These are phyloP conservation scores for Epicoccum nigrum DNA, from an alignment of 2,329 filamentous ascomycete genomes.

Conservation along the genomic window DNA sequence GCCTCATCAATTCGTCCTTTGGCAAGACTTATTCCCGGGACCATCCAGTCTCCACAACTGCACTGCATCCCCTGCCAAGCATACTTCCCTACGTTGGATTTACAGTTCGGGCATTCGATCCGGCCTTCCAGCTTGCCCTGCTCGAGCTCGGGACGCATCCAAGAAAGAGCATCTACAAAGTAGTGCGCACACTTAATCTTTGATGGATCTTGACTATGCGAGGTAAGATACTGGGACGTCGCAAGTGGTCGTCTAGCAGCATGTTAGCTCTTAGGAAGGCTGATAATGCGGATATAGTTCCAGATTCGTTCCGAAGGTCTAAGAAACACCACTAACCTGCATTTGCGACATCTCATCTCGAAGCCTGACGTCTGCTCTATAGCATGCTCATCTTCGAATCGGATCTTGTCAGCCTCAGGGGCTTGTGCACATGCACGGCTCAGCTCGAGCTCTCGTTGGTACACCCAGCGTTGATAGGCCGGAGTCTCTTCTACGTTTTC, in stretches of 20 bases:
- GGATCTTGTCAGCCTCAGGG: slow-evolving; percentile 74
- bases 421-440: slow-evolving; percentile 77
- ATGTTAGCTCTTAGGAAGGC: slow-evolving; percentile 35
- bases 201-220: slow-evolving; percentile 57
- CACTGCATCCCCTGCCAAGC: slow-evolving; percentile 96
- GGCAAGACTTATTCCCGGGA: slow-evolving; percentile 86
- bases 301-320: slow-evolving; percentile 12
- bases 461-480: slow-evolving; percentile 80
- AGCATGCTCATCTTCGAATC: slow-evolving; percentile 76
- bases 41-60: slow-evolving; percentile 88
- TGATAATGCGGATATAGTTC: slow-evolving; percentile 15
- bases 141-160: slow-evolving; percentile 91
- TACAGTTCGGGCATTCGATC: slow-evolving; percentile 84
- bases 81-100: slow-evolving; percentile 85
- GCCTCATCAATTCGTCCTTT: slow-evolving; percentile 81
- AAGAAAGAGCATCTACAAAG: slow-evolving; percentile 89
- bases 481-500: slow-evolving; percentile 71
- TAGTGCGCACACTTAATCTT: slow-evolving; percentile 73
- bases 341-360: slow-evolving; percentile 88
- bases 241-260: slow-evolving; percentile 62
- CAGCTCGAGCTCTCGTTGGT: slow-evolving; percentile 67
- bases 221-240: slow-evolving; percentile 69
- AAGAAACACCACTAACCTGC: slow-evolving; percentile 63
- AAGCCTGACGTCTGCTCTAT: slow-evolving; percentile 50
- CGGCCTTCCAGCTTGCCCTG: slow-evolving; percentile 82